These are phyloP conservation scores for Phytophthora crassamura DNA, from an alignment of 352 stramenopile genomes.

Conservation along the genomic window DNA sequence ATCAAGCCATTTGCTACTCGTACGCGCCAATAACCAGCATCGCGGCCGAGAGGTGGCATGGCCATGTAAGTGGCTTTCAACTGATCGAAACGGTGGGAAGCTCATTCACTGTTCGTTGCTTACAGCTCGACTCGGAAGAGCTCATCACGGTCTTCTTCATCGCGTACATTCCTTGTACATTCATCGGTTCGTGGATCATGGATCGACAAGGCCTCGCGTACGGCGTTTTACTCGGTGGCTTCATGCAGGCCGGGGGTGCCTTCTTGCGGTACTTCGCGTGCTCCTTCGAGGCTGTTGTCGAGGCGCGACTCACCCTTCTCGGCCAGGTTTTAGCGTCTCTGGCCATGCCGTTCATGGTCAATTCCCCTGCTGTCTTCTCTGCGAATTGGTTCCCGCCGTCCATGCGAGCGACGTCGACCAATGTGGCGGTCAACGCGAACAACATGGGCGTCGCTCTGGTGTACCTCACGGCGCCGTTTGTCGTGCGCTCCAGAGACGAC, in stretches of 20 bases:
- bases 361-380: constrained; percentile 70
- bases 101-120: background rate
- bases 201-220: constrained; percentile 66
- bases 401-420: constrained; percentile 70
- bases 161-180: constrained; percentile 80
- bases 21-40: constrained; percentile 72
- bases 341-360: constrained; percentile 85
- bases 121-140: constrained; percentile 66
- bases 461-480: constrained; percentile 57
- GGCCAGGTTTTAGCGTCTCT: constrained; percentile 66
- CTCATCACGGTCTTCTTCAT: constrained; percentile 83
- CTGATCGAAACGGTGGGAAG: no score
- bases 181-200: constrained; percentile 81
- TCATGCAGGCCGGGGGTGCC: constrained; percentile 57
- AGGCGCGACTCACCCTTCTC: constrained; percentile 47
- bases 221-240: constrained; percentile 60
- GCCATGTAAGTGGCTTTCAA: constrained; percentile 33
- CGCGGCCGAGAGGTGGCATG: constrained; percentile 54
- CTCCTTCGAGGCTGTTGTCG: constrained; percentile 23
- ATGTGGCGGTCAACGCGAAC: constrained; percentile 76
- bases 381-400: constrained; percentile 78
- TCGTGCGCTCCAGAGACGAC: constrained; percentile 44
- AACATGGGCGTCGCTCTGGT: constrained; percentile 65
- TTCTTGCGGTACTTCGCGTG: constrained; percentile 51
- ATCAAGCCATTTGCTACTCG: constrained; percentile 75